Conservation (phyloP, 2,329 filamentous ascomycete species). For the Trichoderma sp. region DNA sequence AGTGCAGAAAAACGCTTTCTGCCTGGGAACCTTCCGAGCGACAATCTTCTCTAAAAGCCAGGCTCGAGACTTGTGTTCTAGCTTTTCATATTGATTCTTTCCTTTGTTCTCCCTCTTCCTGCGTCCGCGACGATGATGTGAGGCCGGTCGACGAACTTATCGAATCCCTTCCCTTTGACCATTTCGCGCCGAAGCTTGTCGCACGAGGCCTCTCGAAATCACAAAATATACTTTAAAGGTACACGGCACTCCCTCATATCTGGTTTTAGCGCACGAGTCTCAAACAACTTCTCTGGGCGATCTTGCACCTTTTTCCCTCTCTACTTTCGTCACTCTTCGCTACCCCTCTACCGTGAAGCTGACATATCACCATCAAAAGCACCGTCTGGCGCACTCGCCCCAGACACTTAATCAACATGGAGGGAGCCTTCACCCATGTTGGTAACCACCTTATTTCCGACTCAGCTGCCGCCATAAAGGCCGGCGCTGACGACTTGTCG, state of each 20-base stretch:
- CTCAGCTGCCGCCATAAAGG: conserved; percentile 84
- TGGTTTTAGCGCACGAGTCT: neutral
- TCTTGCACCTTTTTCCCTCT: neutral
- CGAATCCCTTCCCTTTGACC: conserved; percentile 33
- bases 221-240: conserved; percentile 3
- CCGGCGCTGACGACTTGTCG: conserved; percentile 73
- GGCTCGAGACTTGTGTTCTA: neutral
- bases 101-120: conserved; percentile 27
- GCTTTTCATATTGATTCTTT: neutral
- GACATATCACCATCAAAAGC: conserved; percentile 12
- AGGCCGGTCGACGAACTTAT: conserved; percentile 37
- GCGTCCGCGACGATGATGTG: conserved; percentile 44
- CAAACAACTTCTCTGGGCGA: neutral
- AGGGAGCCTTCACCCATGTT: conserved; percentile 85
- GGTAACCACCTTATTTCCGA: conserved; percentile 85
- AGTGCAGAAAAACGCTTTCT: conserved; percentile 32
- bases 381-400: conserved; percentile 17
- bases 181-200: conserved; percentile 34
- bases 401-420: conserved; percentile 57
- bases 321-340: neutral
- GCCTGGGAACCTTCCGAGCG: conserved; percentile 4
- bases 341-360: neutral
- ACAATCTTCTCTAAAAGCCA: neutral
- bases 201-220: conserved; percentile 17
- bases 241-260: neutral